These are phyloP conservation scores for Botrytis fragariae DNA, from an alignment of 2,329 filamentous ascomycete genomes.

Conservation along the genomic window DNA sequence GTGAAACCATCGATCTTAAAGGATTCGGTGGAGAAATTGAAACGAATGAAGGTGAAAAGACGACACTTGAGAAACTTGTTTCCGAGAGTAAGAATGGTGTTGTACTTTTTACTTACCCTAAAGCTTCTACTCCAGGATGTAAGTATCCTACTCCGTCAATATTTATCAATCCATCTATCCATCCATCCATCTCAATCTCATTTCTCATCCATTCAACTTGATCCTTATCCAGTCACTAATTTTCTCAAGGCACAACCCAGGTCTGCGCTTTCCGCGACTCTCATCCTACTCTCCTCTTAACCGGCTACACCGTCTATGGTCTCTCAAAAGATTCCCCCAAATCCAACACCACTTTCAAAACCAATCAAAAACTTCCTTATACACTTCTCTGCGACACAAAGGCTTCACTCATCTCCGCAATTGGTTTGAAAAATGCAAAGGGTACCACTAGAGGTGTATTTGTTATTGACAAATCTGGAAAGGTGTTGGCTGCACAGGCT, in stretches of 20 bases:
- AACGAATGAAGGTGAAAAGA: conserved; percentile 79
- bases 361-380: conserved; percentile 87
- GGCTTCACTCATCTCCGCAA: conserved; percentile 72
- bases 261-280: conserved; percentile 90
- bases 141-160: conserved; percentile 43
- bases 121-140: conserved; percentile 93
- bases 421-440: conserved; percentile 84
- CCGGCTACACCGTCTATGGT: conserved; percentile 83
- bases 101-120: conserved; percentile 93
- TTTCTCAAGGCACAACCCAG: conserved; percentile 77
- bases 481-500: conserved; percentile 70
- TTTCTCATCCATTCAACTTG: background rate
- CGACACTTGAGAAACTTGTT: conserved; percentile 75
- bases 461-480: conserved; percentile 77
- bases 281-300: conserved; percentile 70
- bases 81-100: conserved; percentile 82
- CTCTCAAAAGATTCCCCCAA: conserved; percentile 85
- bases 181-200: background rate
- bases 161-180: background rate
- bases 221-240: background rate
- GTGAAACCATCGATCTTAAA: conserved; percentile 55
- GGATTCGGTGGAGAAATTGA: conserved; percentile 70
- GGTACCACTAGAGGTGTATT: conserved; percentile 86
- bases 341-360: conserved; percentile 89
- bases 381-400: conserved; percentile 79